Percentiles rank a stretch among this genome's conserved stretches.
phyloP scores from a whole-genome alignment of 2,329 filamentous ascomycete species.

The Colletotrichum kahawae region DNA sequence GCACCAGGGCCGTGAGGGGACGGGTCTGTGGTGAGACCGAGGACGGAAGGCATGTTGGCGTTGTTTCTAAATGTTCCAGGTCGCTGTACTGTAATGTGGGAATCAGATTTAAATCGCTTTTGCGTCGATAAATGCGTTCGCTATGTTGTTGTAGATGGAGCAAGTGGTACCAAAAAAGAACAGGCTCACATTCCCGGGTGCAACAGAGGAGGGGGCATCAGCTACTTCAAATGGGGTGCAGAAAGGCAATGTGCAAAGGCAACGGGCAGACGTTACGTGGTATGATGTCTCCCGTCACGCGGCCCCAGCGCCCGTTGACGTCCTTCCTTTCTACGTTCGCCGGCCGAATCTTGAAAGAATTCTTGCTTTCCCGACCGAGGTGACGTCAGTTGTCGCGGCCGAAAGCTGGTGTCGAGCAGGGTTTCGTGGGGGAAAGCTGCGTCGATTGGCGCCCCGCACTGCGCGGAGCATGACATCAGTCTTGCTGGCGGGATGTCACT shows the following conservation, averaged over 20 bases:
- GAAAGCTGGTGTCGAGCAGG: not conserved
- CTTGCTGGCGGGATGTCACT: constrained; percentile 2
- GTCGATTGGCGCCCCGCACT: constrained; percentile 5
- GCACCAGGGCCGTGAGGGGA: constrained; percentile 21
- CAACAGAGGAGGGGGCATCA: not conserved
- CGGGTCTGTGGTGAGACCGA: constrained; percentile 36
- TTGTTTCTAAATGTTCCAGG: not conserved
- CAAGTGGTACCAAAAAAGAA: not conserved
- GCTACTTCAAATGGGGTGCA: not conserved
- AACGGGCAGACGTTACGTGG: not conserved
- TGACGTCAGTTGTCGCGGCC: constrained; percentile 13
- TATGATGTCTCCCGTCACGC: constrained; percentile 20
- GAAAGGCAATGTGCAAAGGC: not conserved
- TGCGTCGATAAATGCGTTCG: not conserved
- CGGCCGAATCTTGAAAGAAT: constrained; percentile 8
- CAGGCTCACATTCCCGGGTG: not conserved
- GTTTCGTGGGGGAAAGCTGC: not conserved
- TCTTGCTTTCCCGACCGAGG: constrained; percentile 8
- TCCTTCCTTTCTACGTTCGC: not conserved
- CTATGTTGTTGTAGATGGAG: not conserved
- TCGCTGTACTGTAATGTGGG: not conserved
- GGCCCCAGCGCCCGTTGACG: constrained; percentile 17
- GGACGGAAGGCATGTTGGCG: constrained; percentile 33
- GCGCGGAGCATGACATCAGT: constrained; percentile 18
- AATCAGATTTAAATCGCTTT: not conserved